Evolutionary conservation across 176 grass and related monocot species (phyloP).

Genomic region (Eremochloa ophiuroides): DNA sequence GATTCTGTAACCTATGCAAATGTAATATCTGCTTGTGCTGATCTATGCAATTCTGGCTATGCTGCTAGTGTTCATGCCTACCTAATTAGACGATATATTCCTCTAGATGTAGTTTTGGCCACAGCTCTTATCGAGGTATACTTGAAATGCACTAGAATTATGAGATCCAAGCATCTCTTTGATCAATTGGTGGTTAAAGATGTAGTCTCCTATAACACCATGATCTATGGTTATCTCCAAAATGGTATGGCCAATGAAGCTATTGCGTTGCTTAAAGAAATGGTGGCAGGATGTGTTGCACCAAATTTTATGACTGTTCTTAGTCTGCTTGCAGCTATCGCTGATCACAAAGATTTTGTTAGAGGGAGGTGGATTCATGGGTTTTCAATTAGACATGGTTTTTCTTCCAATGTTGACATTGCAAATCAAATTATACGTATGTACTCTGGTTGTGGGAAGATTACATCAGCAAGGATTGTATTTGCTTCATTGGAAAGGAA

Average conservation of each 20-base stretch:
- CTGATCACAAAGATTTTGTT: constrained; percentile 35
- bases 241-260: constrained; percentile 36
- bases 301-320: constrained; percentile 46
- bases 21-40: constrained; percentile 55
- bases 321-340: constrained; percentile 42
- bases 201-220: constrained; percentile 45
- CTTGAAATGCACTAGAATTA: constrained; percentile 34
- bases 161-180: constrained; percentile 45
- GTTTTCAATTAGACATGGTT: constrained; percentile 34
- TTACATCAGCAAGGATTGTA: constrained; percentile 29
- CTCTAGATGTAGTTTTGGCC: constrained; percentile 49
- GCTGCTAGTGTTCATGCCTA: constrained; percentile 54
- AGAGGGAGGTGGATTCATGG: constrained; percentile 53
- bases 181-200: constrained; percentile 44
- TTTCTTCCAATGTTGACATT: constrained; percentile 49
- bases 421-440: constrained; percentile 55
- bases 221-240: constrained; percentile 56
- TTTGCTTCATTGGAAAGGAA: constrained; percentile 46
- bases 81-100: constrained; percentile 53
- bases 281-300: constrained; percentile 27
- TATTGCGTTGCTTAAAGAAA: constrained; percentile 32
- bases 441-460: constrained; percentile 43
- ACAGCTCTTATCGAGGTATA: constrained; percentile 60
- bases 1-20: constrained; percentile 57
- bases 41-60: constrained; percentile 23